Base-by-base conservation (phyloP, 805 yeast species). In the Grigorovia humatica region DNA sequence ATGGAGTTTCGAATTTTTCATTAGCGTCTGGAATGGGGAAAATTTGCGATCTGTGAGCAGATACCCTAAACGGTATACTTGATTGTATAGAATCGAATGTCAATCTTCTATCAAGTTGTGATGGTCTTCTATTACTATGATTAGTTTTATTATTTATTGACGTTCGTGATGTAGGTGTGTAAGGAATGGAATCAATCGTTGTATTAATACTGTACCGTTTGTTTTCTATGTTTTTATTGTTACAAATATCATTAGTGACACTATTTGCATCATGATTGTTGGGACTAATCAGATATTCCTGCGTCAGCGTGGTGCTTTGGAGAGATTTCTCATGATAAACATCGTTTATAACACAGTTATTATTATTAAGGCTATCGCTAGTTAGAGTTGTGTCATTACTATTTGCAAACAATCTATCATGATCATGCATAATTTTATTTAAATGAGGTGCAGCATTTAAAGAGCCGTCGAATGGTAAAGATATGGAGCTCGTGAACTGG, bases 41-140 rank as follows among this genome's bases (percentile, higher is more conserved):
- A 44, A 48, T 48, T 38, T 48, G 51, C 6, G 47, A 43, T 11
- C 51, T 27, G 20, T 43, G 47, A 6, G 23, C 30, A 19, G 51
- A 48, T 13, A 43, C 47, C 18, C 35, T 43, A 44, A 48, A 48
- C 5, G 30, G 45, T n/a, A 48, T 30, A 15, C 32, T 48, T 13
- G 51, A 41, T 35, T 43, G 46, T n/a, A 48, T 48, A 3, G 51
- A 43, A 11, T 43, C 51, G 11, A 18, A 27, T 5, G 47, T 48
- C 17, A 48, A 29, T 38, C 46, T 48, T 48, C 50, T 42, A 18
- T 32, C 29, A 9, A 40, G 2, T 23, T 40, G 49, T 13, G 49
- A 47, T 13, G 44, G 49, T 23, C 49, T 45, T 18, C 42, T 38
- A n/a, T 38, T 12, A 38, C 8, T n/a, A 15, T 38, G 17, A 13